These are phyloP conservation scores for Lactarius evosmus DNA, from an alignment of 768 basidiomycete genomes.

Conservation along the genomic window DNA sequence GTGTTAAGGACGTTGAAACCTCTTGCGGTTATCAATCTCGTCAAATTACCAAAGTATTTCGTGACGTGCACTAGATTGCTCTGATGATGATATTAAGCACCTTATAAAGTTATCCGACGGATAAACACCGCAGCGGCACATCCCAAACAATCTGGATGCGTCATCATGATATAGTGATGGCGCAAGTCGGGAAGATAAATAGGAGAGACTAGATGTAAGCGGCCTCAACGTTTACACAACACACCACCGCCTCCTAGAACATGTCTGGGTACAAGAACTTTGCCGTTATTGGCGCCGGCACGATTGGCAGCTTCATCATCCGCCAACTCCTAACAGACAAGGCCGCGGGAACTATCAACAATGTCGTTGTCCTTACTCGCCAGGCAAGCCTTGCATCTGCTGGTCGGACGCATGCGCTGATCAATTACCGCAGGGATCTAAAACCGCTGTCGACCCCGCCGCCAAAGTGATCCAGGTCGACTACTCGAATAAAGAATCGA, in stretches of 20 bases:
- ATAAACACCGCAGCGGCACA: no score
- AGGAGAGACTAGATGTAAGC: background rate
- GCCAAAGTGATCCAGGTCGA: constrained; percentile 17
- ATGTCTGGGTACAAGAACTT: constrained; percentile 25
- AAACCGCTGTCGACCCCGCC: background rate
- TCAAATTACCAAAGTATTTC: no score
- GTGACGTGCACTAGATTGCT: no score
- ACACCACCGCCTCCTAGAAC: background rate
- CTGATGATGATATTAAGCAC: no score
- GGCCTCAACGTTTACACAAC: background rate
- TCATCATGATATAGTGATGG: no score
- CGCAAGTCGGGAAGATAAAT: background rate
- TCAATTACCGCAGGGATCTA: background rate
- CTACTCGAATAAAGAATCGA: constrained; percentile 9
- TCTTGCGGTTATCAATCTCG: no score
- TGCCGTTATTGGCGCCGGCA: constrained; percentile 20
- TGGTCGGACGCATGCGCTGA: background rate
- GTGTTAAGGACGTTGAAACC: no score
- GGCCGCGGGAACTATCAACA: constrained; percentile 8
- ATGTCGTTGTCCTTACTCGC: constrained; percentile 24
- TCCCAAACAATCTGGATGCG: no score
- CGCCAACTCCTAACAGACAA: constrained; percentile 23
- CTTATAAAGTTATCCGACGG: no score
- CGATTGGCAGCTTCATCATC: constrained; percentile 22
- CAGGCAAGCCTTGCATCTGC: background rate